Conservation (phyloP, 2,329 filamentous ascomycete species). For the Hymenoscyphus infarciens region DNA sequence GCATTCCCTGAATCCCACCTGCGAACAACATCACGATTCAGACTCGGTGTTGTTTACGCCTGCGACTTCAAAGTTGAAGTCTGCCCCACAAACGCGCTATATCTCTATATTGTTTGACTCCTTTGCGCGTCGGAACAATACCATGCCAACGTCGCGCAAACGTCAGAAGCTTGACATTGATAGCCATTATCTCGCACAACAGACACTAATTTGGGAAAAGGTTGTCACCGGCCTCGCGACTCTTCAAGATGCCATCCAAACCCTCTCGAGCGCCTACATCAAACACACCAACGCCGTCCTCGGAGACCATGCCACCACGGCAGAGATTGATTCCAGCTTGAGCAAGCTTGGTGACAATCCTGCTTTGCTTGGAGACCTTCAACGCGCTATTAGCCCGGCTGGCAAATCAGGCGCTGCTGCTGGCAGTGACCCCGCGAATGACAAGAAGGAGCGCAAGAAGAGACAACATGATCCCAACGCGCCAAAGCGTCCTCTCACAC, state of each 20-base stretch:
- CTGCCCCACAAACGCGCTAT: constrained; percentile 14
- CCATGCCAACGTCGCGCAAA: constrained; percentile 17
- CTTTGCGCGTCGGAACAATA: constrained; percentile 25
- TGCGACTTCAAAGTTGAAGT: constrained; percentile 16
- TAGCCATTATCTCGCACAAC: constrained; percentile 20
- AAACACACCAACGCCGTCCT: constrained; percentile 84
- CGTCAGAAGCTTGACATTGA: constrained; percentile 19
- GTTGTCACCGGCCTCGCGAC: constrained; percentile 74
- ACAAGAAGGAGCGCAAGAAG: constrained; percentile 89
- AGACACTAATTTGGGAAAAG: constrained; percentile 43
- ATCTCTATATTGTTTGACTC: constrained; percentile 12
- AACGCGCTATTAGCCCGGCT: constrained; percentile 37
- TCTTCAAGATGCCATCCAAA: constrained; percentile 74
- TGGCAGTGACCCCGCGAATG: constrained; percentile 50
- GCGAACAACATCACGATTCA: constrained; percentile 23
- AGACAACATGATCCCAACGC: constrained; percentile 85
- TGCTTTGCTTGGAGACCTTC: constrained; percentile 35
- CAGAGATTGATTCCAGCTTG: constrained; percentile 43
- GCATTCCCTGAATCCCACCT: constrained; percentile 15
- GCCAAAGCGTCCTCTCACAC: constrained; percentile 88
- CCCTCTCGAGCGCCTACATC: constrained; percentile 78
- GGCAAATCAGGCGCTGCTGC: constrained; percentile 25
- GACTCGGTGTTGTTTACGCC: constrained; percentile 17
- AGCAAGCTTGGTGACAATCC: constrained; percentile 44
- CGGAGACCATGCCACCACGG: constrained; percentile 52